Base-by-base conservation (phyloP, 1,139 yeast genomes). In the Kodamaea derodonti region DNA sequence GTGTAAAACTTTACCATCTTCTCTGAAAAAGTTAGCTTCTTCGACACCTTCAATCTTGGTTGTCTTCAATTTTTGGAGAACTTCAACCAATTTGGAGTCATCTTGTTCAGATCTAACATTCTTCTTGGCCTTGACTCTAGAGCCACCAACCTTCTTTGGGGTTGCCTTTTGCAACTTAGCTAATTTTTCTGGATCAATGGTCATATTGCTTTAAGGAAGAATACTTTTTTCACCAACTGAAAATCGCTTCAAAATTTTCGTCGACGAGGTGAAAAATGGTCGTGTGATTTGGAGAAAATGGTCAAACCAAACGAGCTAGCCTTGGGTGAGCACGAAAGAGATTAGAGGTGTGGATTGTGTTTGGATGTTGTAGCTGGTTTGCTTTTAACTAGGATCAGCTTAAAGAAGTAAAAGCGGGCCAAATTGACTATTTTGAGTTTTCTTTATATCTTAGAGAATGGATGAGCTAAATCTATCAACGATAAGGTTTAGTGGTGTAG, bases 1-100 rank as follows among this genome's bases (percentile, higher is more conserved):
- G 75, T 90, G 97, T 68, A 90, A 75, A 48, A 92, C 97, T 63
- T 82, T 84, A 59, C 97, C 97, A 66, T 90, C 96, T 49, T 88
- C 95, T 69, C 75, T 84, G 84, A 92, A 90, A 77, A 92, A 86
- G 80, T 90, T 92, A 61, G 95, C 97, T 73, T 90, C 97, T 63
- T 87, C 95, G 54, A 92, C 82, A 56, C 84, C 87, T 51, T 84
- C 90, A 53, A 92, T 73, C 56, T 88, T 84, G 66, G 84, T 86
- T 50, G 92, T 95, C 68, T 85, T 83, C 65, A 92, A 73, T 73
- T 90, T 90, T 64, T 82, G 84, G 66, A 92, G 76, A 53, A 95
- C 80, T 52, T 83, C 86, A 69, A 87, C 92, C 67, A 92, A 77
- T 70, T 88, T 87, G 69, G 90, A 75, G 73, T 88, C 94, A 54